These are phyloP conservation scores for Aspergillus tamarii DNA, from an alignment of 2,329 filamentous ascomycete species.

Conservation along the genomic window DNA sequence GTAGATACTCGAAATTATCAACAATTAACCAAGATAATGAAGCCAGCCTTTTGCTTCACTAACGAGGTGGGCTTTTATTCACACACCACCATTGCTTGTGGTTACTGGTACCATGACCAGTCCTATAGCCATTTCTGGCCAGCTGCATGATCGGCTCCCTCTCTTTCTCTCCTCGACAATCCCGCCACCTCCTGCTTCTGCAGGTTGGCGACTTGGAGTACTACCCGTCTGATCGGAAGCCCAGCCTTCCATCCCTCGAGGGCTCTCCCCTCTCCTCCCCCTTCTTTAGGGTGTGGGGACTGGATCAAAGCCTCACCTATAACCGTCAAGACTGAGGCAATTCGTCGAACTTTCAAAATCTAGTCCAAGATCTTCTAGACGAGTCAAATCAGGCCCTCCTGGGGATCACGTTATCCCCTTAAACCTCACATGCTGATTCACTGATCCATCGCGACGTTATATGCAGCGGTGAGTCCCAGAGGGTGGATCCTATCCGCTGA, in stretches of 20 bases:
- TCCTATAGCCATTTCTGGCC: neutral
- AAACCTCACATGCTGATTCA: constrained; percentile 1
- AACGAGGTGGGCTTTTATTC: neutral
- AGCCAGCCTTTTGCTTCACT: neutral
- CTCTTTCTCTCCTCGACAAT: neutral
- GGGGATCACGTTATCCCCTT: neutral
- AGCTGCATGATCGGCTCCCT: neutral
- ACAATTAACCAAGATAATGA: neutral
- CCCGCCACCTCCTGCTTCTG: constrained; percentile 1
- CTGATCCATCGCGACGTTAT: constrained; percentile 1
- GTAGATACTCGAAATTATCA: neutral
- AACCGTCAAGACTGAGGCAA: neutral
- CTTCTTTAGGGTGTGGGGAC: neutral
- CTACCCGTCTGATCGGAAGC: neutral
- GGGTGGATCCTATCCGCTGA: constrained; percentile 1
- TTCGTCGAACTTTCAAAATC: neutral
- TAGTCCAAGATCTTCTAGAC: neutral
- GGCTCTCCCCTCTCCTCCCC: neutral
- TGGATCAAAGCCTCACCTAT: neutral
- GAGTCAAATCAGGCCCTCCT: neutral
- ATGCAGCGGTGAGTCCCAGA: constrained; percentile 7
- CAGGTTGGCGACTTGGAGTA: neutral
- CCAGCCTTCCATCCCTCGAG: neutral
- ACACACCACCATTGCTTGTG: neutral
- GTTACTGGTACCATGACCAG: neutral